A percentile compares a stretch with the other conserved stretches of the same genome.
phyloP scores from a whole-genome alignment of 805 yeast genomes.

The Hanseniaspora lachancei region DNA sequence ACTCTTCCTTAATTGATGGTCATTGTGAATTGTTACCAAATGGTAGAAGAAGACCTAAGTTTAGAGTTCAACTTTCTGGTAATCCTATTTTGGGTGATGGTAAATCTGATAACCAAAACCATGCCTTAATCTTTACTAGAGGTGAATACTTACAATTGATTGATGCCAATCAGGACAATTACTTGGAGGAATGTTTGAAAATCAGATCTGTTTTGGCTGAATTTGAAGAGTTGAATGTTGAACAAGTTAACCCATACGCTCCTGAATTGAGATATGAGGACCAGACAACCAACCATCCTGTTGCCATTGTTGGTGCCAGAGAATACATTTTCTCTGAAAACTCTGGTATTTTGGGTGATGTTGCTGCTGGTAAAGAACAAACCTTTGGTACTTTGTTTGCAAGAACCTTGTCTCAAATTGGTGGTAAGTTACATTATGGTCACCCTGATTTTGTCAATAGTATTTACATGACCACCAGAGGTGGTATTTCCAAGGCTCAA shows the following conservation, averaged over 20 bases:
- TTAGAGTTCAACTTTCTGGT: conserved; percentile 67
- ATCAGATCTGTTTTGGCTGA: conserved; percentile 71
- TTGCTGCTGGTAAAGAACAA: conserved; percentile 85
- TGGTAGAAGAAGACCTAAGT: conserved; percentile 65
- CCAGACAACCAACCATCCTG: conserved; percentile 44
- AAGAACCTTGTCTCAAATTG: conserved; percentile 70
- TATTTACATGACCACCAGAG: conserved; percentile 69
- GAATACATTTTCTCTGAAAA: conserved; percentile 79
- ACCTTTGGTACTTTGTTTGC: conserved; percentile 78
- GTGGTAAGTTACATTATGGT: conserved; percentile 79
- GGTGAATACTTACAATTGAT: conserved; percentile 77
- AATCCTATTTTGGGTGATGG: conserved; percentile 82
- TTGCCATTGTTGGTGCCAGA: conserved; percentile 77
- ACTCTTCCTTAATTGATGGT: conserved; percentile 70
- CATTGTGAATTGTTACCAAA: conserved; percentile 59
- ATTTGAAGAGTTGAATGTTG: conserved; percentile 64
- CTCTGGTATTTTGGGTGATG: conserved; percentile 75
- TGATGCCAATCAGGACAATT: conserved; percentile 81
- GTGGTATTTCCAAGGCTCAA: conserved; percentile 80
- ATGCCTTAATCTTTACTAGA: conserved; percentile 63
- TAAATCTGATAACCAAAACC: conserved; percentile 77
- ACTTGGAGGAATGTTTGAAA: conserved; percentile 72
- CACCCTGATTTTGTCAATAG: conserved; percentile 76
- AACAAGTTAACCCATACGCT: conserved; percentile 71
- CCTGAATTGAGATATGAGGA: conserved; percentile 51